These are phyloP conservation scores for Chlamydomonas reinhardtii DNA, from an alignment of 163 green algal species.

Conservation along the genomic window DNA sequence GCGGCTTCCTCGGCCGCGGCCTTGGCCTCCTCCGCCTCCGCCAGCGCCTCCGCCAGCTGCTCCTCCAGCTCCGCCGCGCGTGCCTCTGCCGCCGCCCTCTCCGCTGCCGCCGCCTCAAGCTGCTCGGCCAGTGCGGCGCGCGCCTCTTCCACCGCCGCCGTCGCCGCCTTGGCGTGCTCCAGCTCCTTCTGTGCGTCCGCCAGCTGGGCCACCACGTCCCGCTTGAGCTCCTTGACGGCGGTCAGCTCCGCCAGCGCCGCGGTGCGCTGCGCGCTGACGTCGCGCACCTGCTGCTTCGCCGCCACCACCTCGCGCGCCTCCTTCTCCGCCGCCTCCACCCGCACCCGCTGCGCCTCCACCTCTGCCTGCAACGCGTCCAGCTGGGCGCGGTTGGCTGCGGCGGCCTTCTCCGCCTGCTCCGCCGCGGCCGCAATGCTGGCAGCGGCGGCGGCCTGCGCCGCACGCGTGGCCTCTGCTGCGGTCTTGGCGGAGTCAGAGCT, in stretches of 20 bases:
- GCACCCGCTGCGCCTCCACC: conserved; percentile 7
- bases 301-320: not conserved
- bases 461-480: not conserved
- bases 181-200: conserved; percentile 13
- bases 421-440: not conserved
- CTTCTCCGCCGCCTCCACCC: not conserved
- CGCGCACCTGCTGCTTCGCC: not conserved
- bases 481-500: not conserved
- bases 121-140: conserved; percentile 13
- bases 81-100: not conserved
- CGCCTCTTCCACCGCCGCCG: not conserved
- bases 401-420: conserved; percentile 3
- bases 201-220: not conserved
- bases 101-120: not conserved
- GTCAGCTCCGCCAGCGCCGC: conserved; percentile 22
- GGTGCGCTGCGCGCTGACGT: not conserved
- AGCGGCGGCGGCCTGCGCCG: conserved; percentile 1
- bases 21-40: no score
- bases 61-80: no score
- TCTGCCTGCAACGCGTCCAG: conserved; percentile 36
- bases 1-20: no score
- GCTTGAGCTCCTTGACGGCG: conserved; percentile 2
- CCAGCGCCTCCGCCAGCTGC: no score
- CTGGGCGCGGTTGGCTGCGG: conserved; percentile 18
- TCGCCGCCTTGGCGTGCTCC: not conserved